Evolutionary conservation across 352 stramenopile species (phyloP), one percentile per base, ranked within the genome.

Genomic region (Lagenidium giganteum): DNA sequence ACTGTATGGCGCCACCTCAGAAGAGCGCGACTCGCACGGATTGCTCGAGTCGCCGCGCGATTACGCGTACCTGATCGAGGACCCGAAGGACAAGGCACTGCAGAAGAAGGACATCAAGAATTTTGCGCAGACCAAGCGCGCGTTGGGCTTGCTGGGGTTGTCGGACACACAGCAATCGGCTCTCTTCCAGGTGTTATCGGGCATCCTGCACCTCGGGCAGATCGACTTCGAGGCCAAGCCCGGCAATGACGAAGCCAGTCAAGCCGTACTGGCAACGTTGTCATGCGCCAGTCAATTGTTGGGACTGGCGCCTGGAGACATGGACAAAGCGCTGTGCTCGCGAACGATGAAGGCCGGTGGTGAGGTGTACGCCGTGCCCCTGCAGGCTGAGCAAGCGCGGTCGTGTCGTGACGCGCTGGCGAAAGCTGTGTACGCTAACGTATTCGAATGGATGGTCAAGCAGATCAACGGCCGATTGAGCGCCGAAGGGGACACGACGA

Each of bases 391-490:
- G 13, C 76, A 95, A 44, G 94, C 61, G 20, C 57, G 64, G 7
- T 91, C 91, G 32, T 86, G 86, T 27, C 67, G 90, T 20, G 91
- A 98, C 55, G 91, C 92, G 2, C 73, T 99, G 20, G 91, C 93
- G 9, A 98, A 98, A 64, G 73, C 95, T 26, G 78, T 97, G 18
- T 98, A 98, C 64, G 88, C 87, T 2, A 88, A 81, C 44, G 53
- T 98, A n/a, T 99, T 99, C 61, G 65, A 97, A 42, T 98, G 93
- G 93, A 71, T 99, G 29, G 93, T 98, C 26, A 68, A 75, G 49
- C 60, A 64, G 29, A 92, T 97, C 60, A 97, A 96, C 56, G 65
- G 64, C 17, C 93, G 74, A 42, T 46, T 85, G 9, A 47, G 54
- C 20, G 62, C 57, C 2, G 57, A 70, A 7, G 29, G 26, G n/a